Conservation (phyloP, 1,284 basidiomycete species). For the Fistulinella cinereoalba region DNA sequence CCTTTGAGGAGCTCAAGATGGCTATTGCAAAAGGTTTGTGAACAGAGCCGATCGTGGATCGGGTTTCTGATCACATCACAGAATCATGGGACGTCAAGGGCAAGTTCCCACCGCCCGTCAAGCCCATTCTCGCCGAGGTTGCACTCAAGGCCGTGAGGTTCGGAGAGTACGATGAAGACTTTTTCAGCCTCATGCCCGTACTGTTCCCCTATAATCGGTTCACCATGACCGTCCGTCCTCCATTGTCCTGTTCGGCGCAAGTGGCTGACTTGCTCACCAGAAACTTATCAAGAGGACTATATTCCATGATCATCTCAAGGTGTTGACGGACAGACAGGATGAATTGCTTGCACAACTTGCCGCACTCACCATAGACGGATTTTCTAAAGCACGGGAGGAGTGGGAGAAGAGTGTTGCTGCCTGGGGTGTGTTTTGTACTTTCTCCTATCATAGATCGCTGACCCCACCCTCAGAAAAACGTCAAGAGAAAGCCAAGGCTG, state of each 20-base stretch:
- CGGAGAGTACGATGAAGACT: slow-evolving; percentile 88
- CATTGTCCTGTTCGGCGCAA: not conserved
- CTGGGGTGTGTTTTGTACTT: slow-evolving; percentile 52
- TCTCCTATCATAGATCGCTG: not conserved
- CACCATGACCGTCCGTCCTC: slow-evolving; percentile 67
- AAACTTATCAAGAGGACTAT: slow-evolving; percentile 83
- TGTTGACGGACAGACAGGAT: slow-evolving; percentile 63
- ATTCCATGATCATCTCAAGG: slow-evolving; percentile 62
- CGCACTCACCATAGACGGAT: slow-evolving; percentile 58
- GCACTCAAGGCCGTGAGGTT: slow-evolving; percentile 79
- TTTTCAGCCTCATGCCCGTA: slow-evolving; percentile 84
- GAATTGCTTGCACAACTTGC: slow-evolving; percentile 59
- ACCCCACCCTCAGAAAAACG: slow-evolving; percentile 47
- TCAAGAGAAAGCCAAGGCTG: slow-evolving; percentile 51
- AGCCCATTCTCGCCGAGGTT: slow-evolving; percentile 67
- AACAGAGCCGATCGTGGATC: not conserved
- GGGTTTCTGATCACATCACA: slow-evolving; percentile 17
- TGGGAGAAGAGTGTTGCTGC: slow-evolving; percentile 62
- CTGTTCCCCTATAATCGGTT: slow-evolving; percentile 94
- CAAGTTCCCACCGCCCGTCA: slow-evolving; percentile 85
- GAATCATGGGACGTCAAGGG: slow-evolving; percentile 75
- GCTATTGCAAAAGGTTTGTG: slow-evolving; percentile 56
- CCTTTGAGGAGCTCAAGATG: slow-evolving; percentile 60
- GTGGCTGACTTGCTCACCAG: slow-evolving; percentile 36
- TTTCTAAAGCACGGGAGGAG: slow-evolving; percentile 67